A percentile compares a stretch with the other conserved stretches of the same genome.
These are phyloP conservation scores for Cystobasidium sp. DNA, from an alignment of 1,284 basidiomycete species.

Conservation along the genomic window DNA sequence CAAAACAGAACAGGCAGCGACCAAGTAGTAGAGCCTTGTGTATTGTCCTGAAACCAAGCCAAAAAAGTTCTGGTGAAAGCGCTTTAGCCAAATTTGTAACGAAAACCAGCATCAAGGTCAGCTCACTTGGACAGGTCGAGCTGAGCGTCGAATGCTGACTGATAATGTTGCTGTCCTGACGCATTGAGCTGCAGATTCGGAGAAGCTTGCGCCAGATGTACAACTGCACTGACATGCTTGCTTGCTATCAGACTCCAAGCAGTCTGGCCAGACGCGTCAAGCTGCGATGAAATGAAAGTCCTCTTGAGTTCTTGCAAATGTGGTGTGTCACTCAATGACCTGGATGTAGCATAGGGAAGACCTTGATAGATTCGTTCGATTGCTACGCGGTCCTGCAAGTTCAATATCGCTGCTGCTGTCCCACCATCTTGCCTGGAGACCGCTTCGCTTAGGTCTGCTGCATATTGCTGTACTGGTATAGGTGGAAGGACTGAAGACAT, in stretches of 20 bases:
- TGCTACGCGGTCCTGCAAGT: constrained; percentile 17
- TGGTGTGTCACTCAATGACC: constrained; percentile 1
- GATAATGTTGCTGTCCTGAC: not conserved
- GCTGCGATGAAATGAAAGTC: constrained; percentile 4
- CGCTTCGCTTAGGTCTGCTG: constrained; percentile 13
- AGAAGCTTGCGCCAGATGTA: not conserved
- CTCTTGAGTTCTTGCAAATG: constrained; percentile 17
- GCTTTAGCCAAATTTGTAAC: not conserved
- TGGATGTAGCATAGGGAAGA: constrained; percentile 13
- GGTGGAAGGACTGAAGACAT: constrained; percentile 8
- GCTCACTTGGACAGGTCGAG: constrained; percentile 33
- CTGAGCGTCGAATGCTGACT: constrained; percentile 32
- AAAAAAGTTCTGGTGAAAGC: constrained; percentile 45
- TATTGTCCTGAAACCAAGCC: constrained; percentile 47
- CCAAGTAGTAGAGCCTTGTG: constrained; percentile 47
- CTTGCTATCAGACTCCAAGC: constrained; percentile 32
- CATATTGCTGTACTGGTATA: constrained; percentile 25
- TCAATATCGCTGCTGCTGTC: constrained; percentile 26
- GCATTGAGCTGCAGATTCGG: not conserved
- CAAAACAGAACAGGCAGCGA: constrained; percentile 49
- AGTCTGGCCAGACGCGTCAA: constrained; percentile 1
- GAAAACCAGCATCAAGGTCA: not conserved
- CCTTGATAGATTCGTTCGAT: constrained; percentile 17
- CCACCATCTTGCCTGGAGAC: constrained; percentile 23
- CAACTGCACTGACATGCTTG: constrained; percentile 25